Conservation (phyloP, 177 flowering plant species). For the Vitis hybrid region DNA sequence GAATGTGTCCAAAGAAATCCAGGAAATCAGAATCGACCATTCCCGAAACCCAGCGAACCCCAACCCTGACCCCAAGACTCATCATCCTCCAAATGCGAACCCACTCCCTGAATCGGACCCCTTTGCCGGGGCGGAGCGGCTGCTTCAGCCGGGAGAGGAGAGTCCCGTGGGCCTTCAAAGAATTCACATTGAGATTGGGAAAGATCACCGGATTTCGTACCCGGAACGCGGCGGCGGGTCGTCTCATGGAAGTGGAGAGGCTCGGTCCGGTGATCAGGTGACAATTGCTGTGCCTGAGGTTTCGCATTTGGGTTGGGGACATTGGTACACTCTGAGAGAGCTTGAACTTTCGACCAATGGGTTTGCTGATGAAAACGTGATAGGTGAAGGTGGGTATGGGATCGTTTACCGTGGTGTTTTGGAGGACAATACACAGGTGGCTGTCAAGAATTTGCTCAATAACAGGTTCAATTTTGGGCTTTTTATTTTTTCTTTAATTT, state of each 20-base stretch:
- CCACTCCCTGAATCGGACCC: constrained; percentile 25
- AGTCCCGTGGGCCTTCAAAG: constrained; percentile 24
- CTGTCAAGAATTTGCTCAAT: constrained; percentile 80
- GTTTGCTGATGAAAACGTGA: constrained; percentile 69
- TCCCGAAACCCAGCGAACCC: constrained; percentile 18
- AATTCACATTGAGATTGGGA: constrained; percentile 60
- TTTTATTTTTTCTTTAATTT: background rate
- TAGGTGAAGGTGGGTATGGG: constrained; percentile 87
- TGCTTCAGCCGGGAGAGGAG: constrained; percentile 22
- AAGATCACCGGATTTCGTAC: constrained; percentile 56
- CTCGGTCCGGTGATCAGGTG: constrained; percentile 41
- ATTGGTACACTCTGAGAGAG: constrained; percentile 78
- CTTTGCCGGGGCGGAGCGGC: constrained; percentile 1
- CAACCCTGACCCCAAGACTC: constrained; percentile 17
- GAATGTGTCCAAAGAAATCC: constrained; percentile 60
- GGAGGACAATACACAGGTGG: constrained; percentile 49
- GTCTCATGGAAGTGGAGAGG: constrained; percentile 41
- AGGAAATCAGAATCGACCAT: constrained; percentile 48
- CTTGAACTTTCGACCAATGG: constrained; percentile 58
- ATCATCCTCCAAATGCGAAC: constrained; percentile 7
- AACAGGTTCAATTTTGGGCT: constrained; percentile 43
- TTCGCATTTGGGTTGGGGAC: constrained; percentile 86
- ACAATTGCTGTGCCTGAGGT: constrained; percentile 47
- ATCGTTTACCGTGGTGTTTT: constrained; percentile 70
- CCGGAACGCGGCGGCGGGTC: constrained; percentile 47